These are phyloP conservation scores for Melastoma malabathricum DNA, from an alignment of 345 rosid genomes.

Conservation along the genomic window DNA sequence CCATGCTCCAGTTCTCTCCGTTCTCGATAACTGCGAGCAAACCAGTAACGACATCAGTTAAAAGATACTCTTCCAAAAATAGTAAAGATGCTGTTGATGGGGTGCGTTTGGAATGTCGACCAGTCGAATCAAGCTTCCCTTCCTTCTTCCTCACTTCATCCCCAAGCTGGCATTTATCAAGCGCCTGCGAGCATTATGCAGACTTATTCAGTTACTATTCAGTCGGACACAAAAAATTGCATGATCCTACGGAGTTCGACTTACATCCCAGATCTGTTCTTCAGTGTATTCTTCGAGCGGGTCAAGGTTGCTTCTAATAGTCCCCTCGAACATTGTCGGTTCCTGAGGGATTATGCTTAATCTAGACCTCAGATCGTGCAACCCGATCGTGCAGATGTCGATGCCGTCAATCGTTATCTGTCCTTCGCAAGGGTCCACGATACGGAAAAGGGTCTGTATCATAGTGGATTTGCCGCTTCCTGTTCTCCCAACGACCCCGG, in stretches of 20 bases:
- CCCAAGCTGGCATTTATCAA: slow-evolving; percentile 89
- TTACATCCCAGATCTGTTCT: slow-evolving; percentile 82
- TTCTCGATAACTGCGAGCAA: slow-evolving; percentile 46
- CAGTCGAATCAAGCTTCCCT: slow-evolving; percentile 49
- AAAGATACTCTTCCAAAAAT: background rate
- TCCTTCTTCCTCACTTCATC: slow-evolving; percentile 78
- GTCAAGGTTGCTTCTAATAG: slow-evolving; percentile 69
- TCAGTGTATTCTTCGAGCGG: slow-evolving; percentile 86
- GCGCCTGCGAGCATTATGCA: slow-evolving; percentile 31
- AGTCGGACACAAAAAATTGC: background rate
- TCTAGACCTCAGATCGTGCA: slow-evolving; percentile 72
- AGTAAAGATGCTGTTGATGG: no score
- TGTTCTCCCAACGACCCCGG: slow-evolving; percentile 88
- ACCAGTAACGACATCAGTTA: background rate
- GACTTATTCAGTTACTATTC: background rate
- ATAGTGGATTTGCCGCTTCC: slow-evolving; percentile 93
- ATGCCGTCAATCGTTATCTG: slow-evolving; percentile 55
- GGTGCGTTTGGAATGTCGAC: slow-evolving; percentile 11
- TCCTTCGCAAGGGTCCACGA: slow-evolving; percentile 72
- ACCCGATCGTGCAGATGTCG: slow-evolving; percentile 50
- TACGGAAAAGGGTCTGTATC: slow-evolving; percentile 71
- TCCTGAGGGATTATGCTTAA: slow-evolving; percentile 90
- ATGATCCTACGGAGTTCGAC: slow-evolving; percentile 5
- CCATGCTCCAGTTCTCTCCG: slow-evolving; percentile 97
- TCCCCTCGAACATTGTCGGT: slow-evolving; percentile 95